A percentile compares a stretch with the other conserved stretches of the same genome.
Conservation (phyloP, 495 filamentous ascomycete genomes). For the Astrocystis sublimbata region DNA sequence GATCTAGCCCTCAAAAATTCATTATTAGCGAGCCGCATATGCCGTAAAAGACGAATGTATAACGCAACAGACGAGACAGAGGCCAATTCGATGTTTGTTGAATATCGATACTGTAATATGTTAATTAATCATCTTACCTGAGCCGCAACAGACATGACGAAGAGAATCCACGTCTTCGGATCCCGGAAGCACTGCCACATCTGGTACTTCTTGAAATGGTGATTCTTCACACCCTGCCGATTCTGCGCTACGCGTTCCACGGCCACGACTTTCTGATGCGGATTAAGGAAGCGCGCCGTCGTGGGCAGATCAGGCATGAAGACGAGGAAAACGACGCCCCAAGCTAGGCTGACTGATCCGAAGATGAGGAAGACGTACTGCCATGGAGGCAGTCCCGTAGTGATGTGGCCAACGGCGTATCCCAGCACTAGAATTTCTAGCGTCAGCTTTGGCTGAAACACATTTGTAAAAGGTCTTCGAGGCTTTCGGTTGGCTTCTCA, state of each 20-base stretch:
- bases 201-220: conserved; percentile 48
- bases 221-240: conserved; percentile 63
- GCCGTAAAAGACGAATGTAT: background rate
- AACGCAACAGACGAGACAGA: too few species aligned
- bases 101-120: too few species aligned
- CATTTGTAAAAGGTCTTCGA: background rate
- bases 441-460: background rate
- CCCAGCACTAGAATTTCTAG: conserved; percentile 29
- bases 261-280: conserved; percentile 51
- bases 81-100: too few species aligned
- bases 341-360: conserved; percentile 52
- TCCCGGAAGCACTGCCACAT: conserved; percentile 60
- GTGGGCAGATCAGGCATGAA: conserved; percentile 61
- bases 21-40: background rate
- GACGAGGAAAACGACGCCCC: conserved; percentile 56
- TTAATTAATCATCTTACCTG: conserved; percentile 22
- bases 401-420: conserved; percentile 55
- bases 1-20: conserved; percentile 20
- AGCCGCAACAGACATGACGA: conserved; percentile 42
- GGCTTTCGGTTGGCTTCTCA: background rate
- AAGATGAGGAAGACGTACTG: conserved; percentile 52
- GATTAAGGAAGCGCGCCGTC: conserved; percentile 52
- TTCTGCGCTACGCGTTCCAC: conserved; percentile 56
- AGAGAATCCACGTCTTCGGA: conserved; percentile 56
- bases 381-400: conserved; percentile 41